Percentiles rank a stretch among this genome's conserved stretches.
phyloP scores from a whole-genome alignment of 2,329 filamentous ascomycete species.

The Sporothrix schenckii region DNA sequence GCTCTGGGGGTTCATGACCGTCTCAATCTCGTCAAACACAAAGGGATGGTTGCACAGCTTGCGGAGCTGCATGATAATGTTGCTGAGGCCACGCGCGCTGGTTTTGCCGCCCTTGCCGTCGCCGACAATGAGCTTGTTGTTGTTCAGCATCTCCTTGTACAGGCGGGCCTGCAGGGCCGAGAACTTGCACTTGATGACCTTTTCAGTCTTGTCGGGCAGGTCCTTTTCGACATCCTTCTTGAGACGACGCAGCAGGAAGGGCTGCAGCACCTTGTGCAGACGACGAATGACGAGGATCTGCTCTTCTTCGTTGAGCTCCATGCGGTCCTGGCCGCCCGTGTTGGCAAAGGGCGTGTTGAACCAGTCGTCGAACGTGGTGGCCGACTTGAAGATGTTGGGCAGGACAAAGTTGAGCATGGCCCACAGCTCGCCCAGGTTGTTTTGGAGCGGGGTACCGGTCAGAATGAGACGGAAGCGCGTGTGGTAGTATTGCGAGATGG shows the following conservation, averaged over 20 bases:
- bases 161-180: constrained; percentile 90
- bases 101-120: constrained; percentile 96
- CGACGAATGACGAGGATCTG: constrained; percentile 97
- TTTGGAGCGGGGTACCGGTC: constrained; percentile 95
- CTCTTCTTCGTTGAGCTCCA: constrained; percentile 99
- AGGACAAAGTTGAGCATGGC: constrained; percentile 97
- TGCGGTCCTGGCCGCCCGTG: constrained; percentile 96
- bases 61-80: constrained; percentile 99
- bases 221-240: constrained; percentile 99
- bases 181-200: constrained; percentile 99
- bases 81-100: constrained; percentile 90
- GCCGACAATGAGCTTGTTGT: constrained; percentile 91
- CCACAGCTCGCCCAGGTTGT: constrained; percentile 95
- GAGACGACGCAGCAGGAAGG: constrained; percentile 94
- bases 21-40: constrained; percentile 96
- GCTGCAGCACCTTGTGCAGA: constrained; percentile 94
- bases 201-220: constrained; percentile 96
- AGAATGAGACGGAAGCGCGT: constrained; percentile 95
- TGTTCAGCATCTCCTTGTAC: constrained; percentile 95
- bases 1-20: constrained; percentile 91
- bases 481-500: constrained; percentile 91
- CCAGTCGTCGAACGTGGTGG: constrained; percentile 99
- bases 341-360: constrained; percentile 99
- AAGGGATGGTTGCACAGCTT: constrained; percentile 99
- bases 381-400: constrained; percentile 98